Evolutionary conservation across 2,329 filamentous ascomycete genomes (phyloP).

Genomic region (Aspergillus sojae): DNA sequence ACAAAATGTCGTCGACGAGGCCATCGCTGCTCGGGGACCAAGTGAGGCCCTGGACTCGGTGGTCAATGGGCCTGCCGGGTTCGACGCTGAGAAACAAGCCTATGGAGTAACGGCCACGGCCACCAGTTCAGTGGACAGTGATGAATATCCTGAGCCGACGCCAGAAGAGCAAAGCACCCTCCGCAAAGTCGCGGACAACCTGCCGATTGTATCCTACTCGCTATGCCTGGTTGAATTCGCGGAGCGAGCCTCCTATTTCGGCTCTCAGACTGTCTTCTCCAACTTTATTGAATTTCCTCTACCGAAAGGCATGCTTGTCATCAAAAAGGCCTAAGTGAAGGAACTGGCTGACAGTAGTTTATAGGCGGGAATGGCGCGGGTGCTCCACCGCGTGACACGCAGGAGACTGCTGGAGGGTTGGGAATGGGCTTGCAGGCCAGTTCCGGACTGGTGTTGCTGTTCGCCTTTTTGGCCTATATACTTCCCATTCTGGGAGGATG

Average conservation of each 20-base stretch:
- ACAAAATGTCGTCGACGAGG: background rate
- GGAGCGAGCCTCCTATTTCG: slow-evolving; percentile 65
- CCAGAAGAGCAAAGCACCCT: slow-evolving; percentile 51
- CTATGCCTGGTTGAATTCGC: slow-evolving; percentile 64
- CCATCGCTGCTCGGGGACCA: background rate
- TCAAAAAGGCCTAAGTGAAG: accelerated
- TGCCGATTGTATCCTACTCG: slow-evolving; percentile 58
- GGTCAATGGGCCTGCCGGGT: background rate
- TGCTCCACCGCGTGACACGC: slow-evolving; percentile 35
- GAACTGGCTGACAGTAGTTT: background rate
- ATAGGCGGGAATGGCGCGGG: slow-evolving; percentile 44
- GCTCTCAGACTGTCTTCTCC: slow-evolving; percentile 57
- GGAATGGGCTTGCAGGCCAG: slow-evolving; percentile 60
- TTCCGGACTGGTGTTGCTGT: slow-evolving; percentile 55
- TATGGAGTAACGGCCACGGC: background rate
- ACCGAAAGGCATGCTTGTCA: slow-evolving; percentile 47
- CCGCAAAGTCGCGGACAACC: slow-evolving; percentile 53
- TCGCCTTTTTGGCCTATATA: slow-evolving; percentile 57
- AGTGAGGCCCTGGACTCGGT: background rate
- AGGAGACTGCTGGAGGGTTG: slow-evolving; percentile 60
- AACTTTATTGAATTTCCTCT: slow-evolving; percentile 67
- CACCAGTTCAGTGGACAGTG: background rate
- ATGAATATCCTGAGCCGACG: slow-evolving; percentile 39
- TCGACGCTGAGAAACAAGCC: background rate
- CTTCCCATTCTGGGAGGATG: slow-evolving; percentile 53